phyloP scores from a whole-genome alignment of 2,329 filamentous ascomycete species.

The Fusarium devonianum region DNA sequence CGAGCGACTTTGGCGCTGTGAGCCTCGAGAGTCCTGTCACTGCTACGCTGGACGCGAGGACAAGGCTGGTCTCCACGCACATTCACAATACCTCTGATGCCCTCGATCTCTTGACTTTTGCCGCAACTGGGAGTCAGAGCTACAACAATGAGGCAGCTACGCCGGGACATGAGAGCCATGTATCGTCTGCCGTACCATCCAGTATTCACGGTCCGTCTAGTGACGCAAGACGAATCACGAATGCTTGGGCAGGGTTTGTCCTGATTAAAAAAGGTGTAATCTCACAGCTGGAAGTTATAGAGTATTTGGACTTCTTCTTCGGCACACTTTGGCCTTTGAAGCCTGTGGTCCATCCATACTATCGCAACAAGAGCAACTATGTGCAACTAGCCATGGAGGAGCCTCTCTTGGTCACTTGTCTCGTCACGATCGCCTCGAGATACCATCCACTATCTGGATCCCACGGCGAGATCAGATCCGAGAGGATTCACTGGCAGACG shows the following conservation, averaged over 20 bases:
- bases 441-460: conserved; percentile 10
- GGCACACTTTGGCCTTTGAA: conserved; percentile 20
- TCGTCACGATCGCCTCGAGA: conserved; percentile 21
- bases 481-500: conserved; percentile 27
- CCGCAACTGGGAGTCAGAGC: conserved; percentile 2
- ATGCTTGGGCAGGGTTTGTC: conserved; percentile 11
- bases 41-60: conserved; percentile 11
- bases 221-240: no score
- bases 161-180: not conserved
- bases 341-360: conserved; percentile 17
- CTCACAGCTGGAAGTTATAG: conserved; percentile 16
- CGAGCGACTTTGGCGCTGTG: no score
- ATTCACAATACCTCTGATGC: conserved; percentile 24
- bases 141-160: conserved; percentile 3
- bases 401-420: conserved; percentile 15
- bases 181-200: not conserved
- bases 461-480: conserved; percentile 19
- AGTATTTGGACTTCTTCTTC: conserved; percentile 23
- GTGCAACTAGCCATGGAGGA: conserved; percentile 11
- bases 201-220: not conserved
- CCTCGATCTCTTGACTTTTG: conserved; percentile 19
- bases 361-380: conserved; percentile 6
- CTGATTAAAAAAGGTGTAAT: conserved; percentile 20
- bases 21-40: not conserved
- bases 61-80: conserved; percentile 19